These are phyloP conservation scores for Colletotrichum magnum DNA, from an alignment of 2,329 filamentous ascomycete genomes.

Conservation along the genomic window DNA sequence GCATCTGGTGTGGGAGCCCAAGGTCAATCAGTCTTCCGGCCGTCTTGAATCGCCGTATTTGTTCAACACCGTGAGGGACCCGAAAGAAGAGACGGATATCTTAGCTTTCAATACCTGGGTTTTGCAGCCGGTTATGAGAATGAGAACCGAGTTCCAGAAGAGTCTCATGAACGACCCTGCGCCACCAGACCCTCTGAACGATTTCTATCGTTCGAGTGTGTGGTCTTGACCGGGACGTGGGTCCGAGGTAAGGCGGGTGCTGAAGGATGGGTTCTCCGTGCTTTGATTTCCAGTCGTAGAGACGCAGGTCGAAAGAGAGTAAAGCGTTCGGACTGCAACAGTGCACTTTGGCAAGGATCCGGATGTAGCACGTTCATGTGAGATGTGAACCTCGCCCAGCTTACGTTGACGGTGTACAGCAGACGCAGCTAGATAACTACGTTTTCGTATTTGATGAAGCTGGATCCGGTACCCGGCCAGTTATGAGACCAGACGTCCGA, in stretches of 20 bases:
- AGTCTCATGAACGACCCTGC: conserved; percentile 49
- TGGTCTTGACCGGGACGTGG: background rate
- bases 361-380: no score
- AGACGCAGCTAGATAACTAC: conserved; percentile 30
- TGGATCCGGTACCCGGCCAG: background rate
- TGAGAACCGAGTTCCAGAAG: conserved; percentile 46
- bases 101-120: conserved; percentile 51
- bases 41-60: conserved; percentile 51
- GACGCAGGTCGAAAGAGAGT: no score
- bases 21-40: conserved; percentile 50
- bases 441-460: background rate
- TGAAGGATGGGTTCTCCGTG: no score
- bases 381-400: background rate
- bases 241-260: no score
- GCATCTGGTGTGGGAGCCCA: conserved; percentile 52
- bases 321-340: background rate
- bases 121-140: conserved; percentile 48
- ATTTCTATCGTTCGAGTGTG: conserved; percentile 21
- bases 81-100: conserved; percentile 52
- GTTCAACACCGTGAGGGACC: conserved; percentile 50
- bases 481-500: background rate
- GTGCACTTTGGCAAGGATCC: background rate
- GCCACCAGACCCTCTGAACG: conserved; percentile 50
- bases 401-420: conserved; percentile 1
- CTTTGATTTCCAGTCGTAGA: no score